phyloP scores from a whole-genome alignment of 2,329 filamentous ascomycete genomes.

The Albophoma yamanashiensis region DNA sequence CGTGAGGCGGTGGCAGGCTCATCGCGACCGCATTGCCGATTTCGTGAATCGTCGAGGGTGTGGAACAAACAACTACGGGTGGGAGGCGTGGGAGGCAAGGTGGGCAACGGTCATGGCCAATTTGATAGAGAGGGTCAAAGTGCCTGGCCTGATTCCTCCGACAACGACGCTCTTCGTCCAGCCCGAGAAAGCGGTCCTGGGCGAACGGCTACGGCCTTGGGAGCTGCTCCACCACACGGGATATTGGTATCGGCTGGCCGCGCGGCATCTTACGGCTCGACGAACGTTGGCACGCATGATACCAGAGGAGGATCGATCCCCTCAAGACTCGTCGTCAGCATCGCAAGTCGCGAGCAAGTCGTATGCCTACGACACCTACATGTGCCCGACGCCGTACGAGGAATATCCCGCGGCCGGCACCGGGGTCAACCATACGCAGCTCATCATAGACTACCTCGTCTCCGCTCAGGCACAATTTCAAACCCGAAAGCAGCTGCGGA shows the following conservation, averaged over 20 bases:
- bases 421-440: constrained; percentile 43
- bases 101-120: constrained; percentile 55
- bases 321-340: constrained; percentile 35
- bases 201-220: constrained; percentile 51
- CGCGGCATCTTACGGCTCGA: constrained; percentile 43
- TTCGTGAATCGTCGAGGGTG: constrained; percentile 75
- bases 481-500: constrained; percentile 39
- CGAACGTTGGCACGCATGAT: constrained; percentile 44
- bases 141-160: constrained; percentile 36
- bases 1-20: constrained; percentile 68
- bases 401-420: constrained; percentile 41
- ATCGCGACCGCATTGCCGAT: constrained; percentile 62
- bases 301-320: constrained; percentile 44
- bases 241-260: constrained; percentile 55
- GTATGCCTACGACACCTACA: constrained; percentile 54
- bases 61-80: constrained; percentile 82
- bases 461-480: constrained; percentile 44
- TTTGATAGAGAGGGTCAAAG: constrained; percentile 42
- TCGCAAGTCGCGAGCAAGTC: constrained; percentile 36
- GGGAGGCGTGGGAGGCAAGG: constrained; percentile 85
- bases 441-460: constrained; percentile 42
- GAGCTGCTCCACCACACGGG: constrained; percentile 55
- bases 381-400: constrained; percentile 53
- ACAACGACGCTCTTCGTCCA: constrained; percentile 36
- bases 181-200: constrained; percentile 47